Percentiles rank a stretch among this genome's conserved stretches.
phyloP scores from a whole-genome alignment of 768 basidiomycete genomes.

The Terana coerulea region DNA sequence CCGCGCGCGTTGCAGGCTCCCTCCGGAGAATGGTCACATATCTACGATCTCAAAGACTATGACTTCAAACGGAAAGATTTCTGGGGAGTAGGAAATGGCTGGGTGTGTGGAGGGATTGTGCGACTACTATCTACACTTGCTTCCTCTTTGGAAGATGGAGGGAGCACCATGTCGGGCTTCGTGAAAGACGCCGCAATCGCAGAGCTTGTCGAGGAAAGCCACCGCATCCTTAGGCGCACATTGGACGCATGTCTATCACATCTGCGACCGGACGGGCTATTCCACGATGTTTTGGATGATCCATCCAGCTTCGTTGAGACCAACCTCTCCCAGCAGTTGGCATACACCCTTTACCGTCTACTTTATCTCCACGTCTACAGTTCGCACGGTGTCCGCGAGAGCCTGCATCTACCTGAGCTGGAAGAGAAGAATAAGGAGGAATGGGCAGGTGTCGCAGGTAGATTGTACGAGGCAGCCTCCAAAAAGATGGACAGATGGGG shows the following conservation, averaged over 20 bases:
- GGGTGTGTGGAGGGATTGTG: slow-evolving; percentile 22
- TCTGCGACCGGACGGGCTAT: slow-evolving; percentile 16
- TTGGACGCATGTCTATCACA: slow-evolving; percentile 14
- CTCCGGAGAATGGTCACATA: slow-evolving; percentile 19
- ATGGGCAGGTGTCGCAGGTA: slow-evolving; percentile 14
- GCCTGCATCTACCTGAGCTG: slow-evolving; percentile 3
- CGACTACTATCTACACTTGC: slow-evolving; percentile 14
- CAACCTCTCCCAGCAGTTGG: slow-evolving; percentile 22
- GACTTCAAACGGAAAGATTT: slow-evolving; percentile 16
- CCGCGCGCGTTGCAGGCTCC: slow-evolving; percentile 14
- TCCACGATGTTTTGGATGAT: slow-evolving; percentile 24
- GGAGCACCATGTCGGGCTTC: background rate
- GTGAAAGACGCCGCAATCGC: background rate
- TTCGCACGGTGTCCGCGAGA: background rate
- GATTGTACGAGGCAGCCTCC: slow-evolving; percentile 13
- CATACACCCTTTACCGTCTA: slow-evolving; percentile 22
- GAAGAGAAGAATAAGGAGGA: background rate
- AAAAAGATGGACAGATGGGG: slow-evolving; percentile 21
- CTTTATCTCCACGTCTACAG: slow-evolving; percentile 13
- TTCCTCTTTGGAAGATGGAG: background rate
- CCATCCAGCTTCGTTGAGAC: slow-evolving; percentile 19
- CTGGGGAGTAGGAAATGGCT: slow-evolving; percentile 27
- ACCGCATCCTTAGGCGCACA: slow-evolving; percentile 14
- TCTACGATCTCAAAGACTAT: slow-evolving; percentile 15
- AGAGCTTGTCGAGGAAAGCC: background rate